These are phyloP conservation scores for Actinomortierella wolfii DNA, from an alignment of 371 early-diverging fungal genomes.

Conservation along the genomic window DNA sequence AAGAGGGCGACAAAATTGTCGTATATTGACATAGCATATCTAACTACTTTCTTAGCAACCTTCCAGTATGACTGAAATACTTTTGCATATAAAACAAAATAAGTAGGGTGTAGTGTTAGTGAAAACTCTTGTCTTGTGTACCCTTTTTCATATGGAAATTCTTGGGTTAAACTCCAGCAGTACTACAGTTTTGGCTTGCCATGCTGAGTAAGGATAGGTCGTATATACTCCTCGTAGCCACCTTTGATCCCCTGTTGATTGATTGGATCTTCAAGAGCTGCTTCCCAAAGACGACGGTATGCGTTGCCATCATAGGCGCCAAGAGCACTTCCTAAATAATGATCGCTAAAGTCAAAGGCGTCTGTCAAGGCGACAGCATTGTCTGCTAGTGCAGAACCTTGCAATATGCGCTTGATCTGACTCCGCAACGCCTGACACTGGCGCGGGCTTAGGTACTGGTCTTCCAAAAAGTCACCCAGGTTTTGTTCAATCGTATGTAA, in stretches of 20 bases:
- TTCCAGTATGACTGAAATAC: too few relatives aligned
- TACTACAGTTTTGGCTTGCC: slow-evolving; percentile 33
- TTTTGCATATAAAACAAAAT: too few relatives aligned
- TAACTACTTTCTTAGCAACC: too few relatives aligned
- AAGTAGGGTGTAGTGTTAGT: too few relatives aligned
- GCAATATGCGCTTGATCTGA: slow-evolving; percentile 73
- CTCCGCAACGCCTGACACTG: slow-evolving; percentile 74
- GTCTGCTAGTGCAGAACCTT: too few relatives aligned
- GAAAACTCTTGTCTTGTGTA: too few relatives aligned
- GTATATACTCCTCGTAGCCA: slow-evolving; percentile 61
- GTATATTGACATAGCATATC: too few relatives aligned
- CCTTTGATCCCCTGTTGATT: slow-evolving; percentile 61
- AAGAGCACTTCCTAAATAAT: slow-evolving; percentile 87
- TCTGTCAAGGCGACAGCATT: slow-evolving; percentile 89
- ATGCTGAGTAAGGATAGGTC: slow-evolving; percentile 47
- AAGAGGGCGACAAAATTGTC: too few relatives aligned
- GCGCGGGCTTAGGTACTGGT: slow-evolving; percentile 76
- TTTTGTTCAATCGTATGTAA: slow-evolving; percentile 84
- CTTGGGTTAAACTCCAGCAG: too few relatives aligned
- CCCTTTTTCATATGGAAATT: too few relatives aligned
- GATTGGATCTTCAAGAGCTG: slow-evolving; percentile 67
- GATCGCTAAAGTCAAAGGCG: slow-evolving; percentile 86
- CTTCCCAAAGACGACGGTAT: slow-evolving; percentile 70
- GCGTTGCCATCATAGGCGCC: slow-evolving; percentile 90
- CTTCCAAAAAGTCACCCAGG: slow-evolving; percentile 87